Percentiles rank a stretch among this genome's conserved stretches.
Conservation (phyloP, 345 rosid species). For the Capsella bursapastoris region DNA sequence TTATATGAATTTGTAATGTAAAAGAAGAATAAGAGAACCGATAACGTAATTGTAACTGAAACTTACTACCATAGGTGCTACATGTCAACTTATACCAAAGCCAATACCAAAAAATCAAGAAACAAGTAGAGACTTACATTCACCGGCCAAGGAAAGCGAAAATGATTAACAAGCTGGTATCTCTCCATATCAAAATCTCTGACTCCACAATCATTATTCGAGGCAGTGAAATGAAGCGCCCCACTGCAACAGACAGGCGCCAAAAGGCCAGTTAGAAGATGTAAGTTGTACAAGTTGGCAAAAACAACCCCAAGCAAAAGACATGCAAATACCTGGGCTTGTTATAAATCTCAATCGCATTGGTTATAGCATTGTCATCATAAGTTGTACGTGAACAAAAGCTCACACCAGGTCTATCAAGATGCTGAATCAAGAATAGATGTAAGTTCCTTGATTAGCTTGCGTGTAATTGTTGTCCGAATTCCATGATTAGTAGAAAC, state of each 20-base stretch:
- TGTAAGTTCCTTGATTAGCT: constrained; percentile 23
- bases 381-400: constrained; percentile 87
- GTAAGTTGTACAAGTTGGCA: constrained; percentile 11
- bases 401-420: constrained; percentile 88
- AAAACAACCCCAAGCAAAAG: constrained; percentile 21
- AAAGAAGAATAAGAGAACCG: neutral
- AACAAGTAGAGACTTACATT: constrained; percentile 56
- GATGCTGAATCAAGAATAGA: constrained; percentile 52
- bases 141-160: constrained; percentile 75
- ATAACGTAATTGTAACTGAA: neutral
- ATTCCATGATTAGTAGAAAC: constrained; percentile 2
- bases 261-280: constrained; percentile 31
- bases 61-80: constrained; percentile 9
- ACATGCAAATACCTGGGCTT: constrained; percentile 57
- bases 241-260: constrained; percentile 55
- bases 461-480: neutral
- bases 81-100: constrained; percentile 10
- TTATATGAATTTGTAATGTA: neutral
- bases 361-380: constrained; percentile 96
- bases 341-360: constrained; percentile 88
- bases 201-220: constrained; percentile 83
- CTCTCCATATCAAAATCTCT: constrained; percentile 88
- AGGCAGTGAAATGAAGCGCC: constrained; percentile 73
- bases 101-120: neutral
- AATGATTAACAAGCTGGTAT: constrained; percentile 64